Evolutionary conservation across 176 grass and related monocot species (phyloP).

Genomic region (Stipa capillata): DNA sequence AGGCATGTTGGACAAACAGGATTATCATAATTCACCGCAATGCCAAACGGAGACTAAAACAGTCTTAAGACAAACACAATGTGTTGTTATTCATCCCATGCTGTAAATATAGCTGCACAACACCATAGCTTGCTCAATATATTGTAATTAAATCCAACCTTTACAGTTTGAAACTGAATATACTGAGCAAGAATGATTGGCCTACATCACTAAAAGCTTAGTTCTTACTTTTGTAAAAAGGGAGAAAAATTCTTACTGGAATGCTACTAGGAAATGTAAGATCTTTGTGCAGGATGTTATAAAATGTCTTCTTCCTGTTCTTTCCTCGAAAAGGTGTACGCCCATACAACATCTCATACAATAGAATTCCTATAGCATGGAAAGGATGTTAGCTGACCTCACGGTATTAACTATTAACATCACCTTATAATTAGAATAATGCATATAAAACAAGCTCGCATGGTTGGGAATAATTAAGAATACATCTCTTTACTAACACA

Average conservation of each 20-base stretch:
- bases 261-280: slow-evolving; percentile 94
- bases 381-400: slow-evolving; percentile 14
- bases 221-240: not conserved
- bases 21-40: no score
- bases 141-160: not conserved
- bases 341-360: slow-evolving; percentile 98
- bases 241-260: slow-evolving; percentile 49
- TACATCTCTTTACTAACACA: not conserved
- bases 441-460: not conserved
- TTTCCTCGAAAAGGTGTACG: slow-evolving; percentile 98
- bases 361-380: slow-evolving; percentile 69
- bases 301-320: slow-evolving; percentile 90
- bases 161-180: not conserved
- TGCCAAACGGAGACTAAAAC: no score
- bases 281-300: slow-evolving; percentile 88
- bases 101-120: not conserved
- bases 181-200: not conserved
- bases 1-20: no score
- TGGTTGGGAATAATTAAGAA: not conserved
- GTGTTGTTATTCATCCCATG: no score
- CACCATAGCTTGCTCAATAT: not conserved
- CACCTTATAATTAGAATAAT: slow-evolving; percentile 1
- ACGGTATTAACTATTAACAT: not conserved
- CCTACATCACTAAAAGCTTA: not conserved
- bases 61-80: not conserved